A percentile compares a stretch with the other conserved stretches of the same genome.
Evolutionary conservation across 2,329 filamentous ascomycete species (phyloP).

Genomic region (Cladosporium austrohemisphaericum): DNA sequence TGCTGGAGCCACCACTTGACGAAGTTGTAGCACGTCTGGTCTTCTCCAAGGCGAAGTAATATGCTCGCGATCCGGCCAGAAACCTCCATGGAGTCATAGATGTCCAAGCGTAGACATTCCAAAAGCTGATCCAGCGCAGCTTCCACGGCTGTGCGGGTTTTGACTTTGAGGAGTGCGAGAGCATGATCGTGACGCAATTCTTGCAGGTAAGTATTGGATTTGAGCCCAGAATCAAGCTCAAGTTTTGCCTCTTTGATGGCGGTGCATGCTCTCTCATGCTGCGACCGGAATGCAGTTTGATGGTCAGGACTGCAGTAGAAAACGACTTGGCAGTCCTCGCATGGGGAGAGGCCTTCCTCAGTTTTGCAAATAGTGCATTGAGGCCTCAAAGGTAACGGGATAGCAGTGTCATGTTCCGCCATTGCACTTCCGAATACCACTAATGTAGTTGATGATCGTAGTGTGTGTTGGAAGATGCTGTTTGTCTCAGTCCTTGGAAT

Average conservation of each 20-base stretch:
- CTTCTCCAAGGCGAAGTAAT: neutral
- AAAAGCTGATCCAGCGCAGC: neutral
- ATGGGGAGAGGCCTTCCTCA: neutral
- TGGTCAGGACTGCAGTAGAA: slow-evolving; percentile 2
- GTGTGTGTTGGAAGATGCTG: too few species aligned
- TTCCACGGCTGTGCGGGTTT: neutral
- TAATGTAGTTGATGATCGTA: too few species aligned
- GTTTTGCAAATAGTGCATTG: neutral
- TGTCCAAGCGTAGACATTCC: slow-evolving; percentile 2
- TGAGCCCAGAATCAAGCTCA: neutral
- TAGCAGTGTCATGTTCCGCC: neutral
- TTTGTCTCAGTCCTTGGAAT: too few species aligned
- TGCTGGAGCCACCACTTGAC: neutral
- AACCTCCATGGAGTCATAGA: slow-evolving; percentile 1
- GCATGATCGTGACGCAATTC: neutral
- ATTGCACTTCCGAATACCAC: too few species aligned
- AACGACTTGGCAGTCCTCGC: neutral
- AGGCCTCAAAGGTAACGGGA: neutral
- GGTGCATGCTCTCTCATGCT: neutral
- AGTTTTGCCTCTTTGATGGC: neutral
- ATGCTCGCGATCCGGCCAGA: neutral
- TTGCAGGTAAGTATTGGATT: neutral
- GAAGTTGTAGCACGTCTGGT: slow-evolving; percentile 5
- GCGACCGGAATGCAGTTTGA: neutral
- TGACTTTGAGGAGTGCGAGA: neutral